phyloP scores from a whole-genome alignment of 352 stramenopile species.

The Pythium periplocum region DNA sequence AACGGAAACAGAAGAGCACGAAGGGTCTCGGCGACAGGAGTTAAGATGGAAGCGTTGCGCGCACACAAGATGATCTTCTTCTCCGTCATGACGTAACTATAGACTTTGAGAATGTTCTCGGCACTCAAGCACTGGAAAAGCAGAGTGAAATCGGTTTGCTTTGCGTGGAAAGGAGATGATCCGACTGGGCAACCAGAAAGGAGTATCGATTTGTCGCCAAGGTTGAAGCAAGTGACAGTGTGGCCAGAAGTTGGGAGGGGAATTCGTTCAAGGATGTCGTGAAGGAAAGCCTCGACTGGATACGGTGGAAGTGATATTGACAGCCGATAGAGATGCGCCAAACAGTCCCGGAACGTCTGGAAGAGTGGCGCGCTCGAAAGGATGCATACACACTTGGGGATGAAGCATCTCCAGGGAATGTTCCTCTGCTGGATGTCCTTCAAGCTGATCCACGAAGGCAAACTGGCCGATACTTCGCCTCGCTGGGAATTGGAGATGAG shows the following conservation, averaged over 20 bases:
- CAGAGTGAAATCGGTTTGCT: conserved; percentile 64
- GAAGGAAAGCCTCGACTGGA: conserved; percentile 42
- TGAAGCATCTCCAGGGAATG: conserved; percentile 46
- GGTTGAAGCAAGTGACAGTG: conserved; percentile 31
- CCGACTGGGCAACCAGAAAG: conserved; percentile 22
- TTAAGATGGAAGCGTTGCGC: conserved; percentile 50
- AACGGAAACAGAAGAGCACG: conserved; percentile 57
- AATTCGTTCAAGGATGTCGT: conserved; percentile 48
- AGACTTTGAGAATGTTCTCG: conserved; percentile 71
- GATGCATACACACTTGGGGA: conserved; percentile 62
- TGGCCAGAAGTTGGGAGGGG: conserved; percentile 25
- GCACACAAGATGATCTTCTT: conserved; percentile 66
- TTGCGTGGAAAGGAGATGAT: conserved; percentile 32
- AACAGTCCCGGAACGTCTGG: conserved; percentile 39
- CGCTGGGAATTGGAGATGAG: conserved; percentile 45
- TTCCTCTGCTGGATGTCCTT: conserved; percentile 63
- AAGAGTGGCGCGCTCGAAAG: conserved; percentile 52
- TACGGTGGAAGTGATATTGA: conserved; percentile 23
- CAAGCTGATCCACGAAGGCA: conserved; percentile 64
- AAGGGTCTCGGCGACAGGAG: conserved; percentile 57
- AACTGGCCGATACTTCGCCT: conserved; percentile 27
- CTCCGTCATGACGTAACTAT: conserved; percentile 54
- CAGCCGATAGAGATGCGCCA: conserved; percentile 45
- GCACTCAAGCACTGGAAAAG: conserved; percentile 62
- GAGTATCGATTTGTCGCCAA: conserved; percentile 30